phyloP scores from a whole-genome alignment of 116 monocot species.

The Trichopus zeylanicus region DNA sequence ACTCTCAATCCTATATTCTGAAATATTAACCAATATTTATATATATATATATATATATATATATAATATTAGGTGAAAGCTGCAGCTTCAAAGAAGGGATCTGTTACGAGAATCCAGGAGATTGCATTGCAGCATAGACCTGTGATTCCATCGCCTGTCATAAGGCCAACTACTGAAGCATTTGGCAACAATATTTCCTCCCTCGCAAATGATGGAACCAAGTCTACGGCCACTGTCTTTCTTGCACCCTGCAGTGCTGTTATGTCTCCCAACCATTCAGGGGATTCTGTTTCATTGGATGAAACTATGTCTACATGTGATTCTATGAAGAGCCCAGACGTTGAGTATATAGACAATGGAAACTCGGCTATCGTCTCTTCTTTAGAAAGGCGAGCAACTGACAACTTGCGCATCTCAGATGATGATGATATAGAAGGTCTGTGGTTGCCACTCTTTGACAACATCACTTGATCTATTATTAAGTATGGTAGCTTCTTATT shows the following conservation, averaged over 20 bases:
- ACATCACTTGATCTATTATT: not conserved
- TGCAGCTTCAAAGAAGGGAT: conserved; percentile 27
- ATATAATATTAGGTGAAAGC: conserved; percentile 9
- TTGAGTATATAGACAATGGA: conserved; percentile 77
- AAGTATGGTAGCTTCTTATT: no score
- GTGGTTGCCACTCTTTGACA: not conserved
- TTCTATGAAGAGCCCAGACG: conserved; percentile 75
- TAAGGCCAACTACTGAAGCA: conserved; percentile 4
- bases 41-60: no score
- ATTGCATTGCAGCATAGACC: conserved; percentile 7
- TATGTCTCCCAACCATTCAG: conserved; percentile 28
- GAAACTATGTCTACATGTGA: conserved; percentile 78
- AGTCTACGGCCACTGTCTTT: conserved; percentile 1
- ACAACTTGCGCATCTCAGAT: conserved; percentile 53
- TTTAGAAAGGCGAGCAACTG: conserved; percentile 42
- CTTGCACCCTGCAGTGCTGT: conserved; percentile 37
- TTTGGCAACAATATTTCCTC: conserved; percentile 2
- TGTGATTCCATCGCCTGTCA: conserved; percentile 9
- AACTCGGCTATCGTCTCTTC: conserved; percentile 56
- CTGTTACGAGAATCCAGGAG: conserved; percentile 9
- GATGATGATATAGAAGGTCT: conserved; percentile 23
- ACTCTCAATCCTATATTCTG: no score
- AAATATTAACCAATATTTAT: no score
- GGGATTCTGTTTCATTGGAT: conserved; percentile 46
- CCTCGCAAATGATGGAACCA: conserved; percentile 6